Conservation (phyloP, 2,329 filamentous ascomycete species). For the Trichoderma sp. region DNA sequence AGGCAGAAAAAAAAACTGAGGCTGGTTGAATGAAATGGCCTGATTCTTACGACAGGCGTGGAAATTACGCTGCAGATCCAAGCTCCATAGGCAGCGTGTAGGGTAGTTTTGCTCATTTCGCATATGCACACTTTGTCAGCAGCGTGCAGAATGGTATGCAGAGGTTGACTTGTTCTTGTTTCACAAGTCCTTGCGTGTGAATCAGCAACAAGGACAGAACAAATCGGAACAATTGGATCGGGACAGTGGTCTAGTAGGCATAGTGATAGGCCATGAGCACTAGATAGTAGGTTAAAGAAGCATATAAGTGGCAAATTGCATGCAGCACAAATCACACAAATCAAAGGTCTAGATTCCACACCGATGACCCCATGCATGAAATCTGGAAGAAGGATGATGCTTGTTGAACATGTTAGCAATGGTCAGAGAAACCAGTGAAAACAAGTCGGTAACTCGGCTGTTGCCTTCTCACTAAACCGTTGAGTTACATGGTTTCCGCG, state of each 20-base stretch:
- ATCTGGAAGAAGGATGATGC: neutral
- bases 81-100: neutral
- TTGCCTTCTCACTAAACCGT: neutral
- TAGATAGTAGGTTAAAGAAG: neutral
- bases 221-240: neutral
- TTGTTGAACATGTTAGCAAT: neutral
- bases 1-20: neutral
- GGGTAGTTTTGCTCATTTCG: conserved; percentile 9
- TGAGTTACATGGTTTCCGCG: neutral
- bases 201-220: neutral
- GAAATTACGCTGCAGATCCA: conserved; percentile 16
- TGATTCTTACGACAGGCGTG: conserved; percentile 11
- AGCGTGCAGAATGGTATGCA: neutral
- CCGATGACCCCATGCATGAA: neutral
- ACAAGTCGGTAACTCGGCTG: neutral
- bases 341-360: neutral
- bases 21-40: conserved; percentile 11
- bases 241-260: no score
- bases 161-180: neutral
- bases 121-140: neutral
- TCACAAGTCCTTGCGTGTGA: neutral
- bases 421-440: neutral
- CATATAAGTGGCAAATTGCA: neutral
- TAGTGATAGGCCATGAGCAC: neutral
- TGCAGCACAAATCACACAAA: neutral